phyloP scores from a whole-genome alignment of 2,329 filamentous ascomycete species.

The Aspergillus sp. region DNA sequence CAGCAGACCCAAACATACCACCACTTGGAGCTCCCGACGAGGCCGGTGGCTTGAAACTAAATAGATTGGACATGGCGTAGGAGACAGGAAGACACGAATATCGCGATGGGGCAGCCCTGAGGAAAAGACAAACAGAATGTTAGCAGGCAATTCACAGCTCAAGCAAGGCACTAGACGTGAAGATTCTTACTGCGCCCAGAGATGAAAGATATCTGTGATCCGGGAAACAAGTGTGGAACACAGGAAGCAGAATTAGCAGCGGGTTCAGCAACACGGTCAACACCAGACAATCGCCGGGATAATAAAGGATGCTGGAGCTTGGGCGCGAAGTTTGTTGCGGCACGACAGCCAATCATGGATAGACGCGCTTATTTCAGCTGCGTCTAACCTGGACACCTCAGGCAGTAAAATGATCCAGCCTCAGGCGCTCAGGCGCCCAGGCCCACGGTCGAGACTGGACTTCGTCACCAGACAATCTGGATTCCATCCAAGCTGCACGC shows the following conservation, averaged over 20 bases:
- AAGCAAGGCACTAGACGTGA: constrained; percentile 1
- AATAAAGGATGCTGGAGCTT: not conserved
- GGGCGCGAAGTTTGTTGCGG: constrained; percentile 7
- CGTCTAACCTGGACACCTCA: constrained; percentile 14
- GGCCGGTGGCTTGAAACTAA: constrained; percentile 30
- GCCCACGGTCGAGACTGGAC: constrained; percentile 1
- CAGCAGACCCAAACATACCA: constrained; percentile 35
- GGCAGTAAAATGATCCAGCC: not conserved
- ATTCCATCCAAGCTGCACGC: constrained; percentile 1
- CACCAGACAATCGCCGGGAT: constrained; percentile 3
- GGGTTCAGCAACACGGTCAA: not conserved
- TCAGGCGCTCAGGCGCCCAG: constrained; percentile 14
- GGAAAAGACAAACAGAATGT: constrained; percentile 8
- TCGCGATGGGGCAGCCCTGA: constrained; percentile 25
- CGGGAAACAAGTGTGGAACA: constrained; percentile 4
- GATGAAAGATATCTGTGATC: constrained; percentile 2
- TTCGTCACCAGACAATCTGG: constrained; percentile 13
- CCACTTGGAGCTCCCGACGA: constrained; percentile 36
- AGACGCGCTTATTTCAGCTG: constrained; percentile 15
- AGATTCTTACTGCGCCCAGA: constrained; percentile 25
- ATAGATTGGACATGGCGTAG: constrained; percentile 27
- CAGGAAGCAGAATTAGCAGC: constrained; percentile 6
- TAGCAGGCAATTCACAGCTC: constrained; percentile 4
- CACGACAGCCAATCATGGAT: constrained; percentile 4
- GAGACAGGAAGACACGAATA: constrained; percentile 17